Base-by-base conservation (phyloP, 306 rosid genomes). In the Prunus fruticosa region DNA sequence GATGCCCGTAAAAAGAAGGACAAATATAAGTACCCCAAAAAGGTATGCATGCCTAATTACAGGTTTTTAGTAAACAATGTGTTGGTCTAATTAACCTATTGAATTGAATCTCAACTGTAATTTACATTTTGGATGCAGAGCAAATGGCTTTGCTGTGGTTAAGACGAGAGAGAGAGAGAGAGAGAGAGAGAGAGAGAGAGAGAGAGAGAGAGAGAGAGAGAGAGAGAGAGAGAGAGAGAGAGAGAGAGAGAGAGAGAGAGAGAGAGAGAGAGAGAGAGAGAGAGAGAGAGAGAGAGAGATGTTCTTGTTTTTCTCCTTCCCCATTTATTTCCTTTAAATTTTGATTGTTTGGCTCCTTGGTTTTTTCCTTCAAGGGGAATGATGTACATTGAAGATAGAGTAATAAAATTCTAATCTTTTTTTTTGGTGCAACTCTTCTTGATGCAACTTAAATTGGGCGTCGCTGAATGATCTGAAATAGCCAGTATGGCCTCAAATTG, bases 141-240 rank as follows among this genome's bases (percentile, higher is more conserved):
- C 78, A 90, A 86, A 50, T 90, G 93, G 96, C 76, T 89, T 69
- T 91, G 96, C 86, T 84, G 86, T 68, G 78, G 83, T 66, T 71
- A 49, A 46, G 78, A 15, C 62, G 2, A n/a, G 50, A 41, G 43
- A 3, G 62, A 56, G 62, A 56, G 62, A 56, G 62, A 56, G n/a
- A 60, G 10, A 60, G n/a, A n/a, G n/a, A n/a, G n/a, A n/a, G n/a
- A n/a, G n/a, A n/a, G n/a, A n/a, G n/a, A n/a, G n/a, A n/a, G n/a
- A n/a, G n/a, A n/a, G n/a, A n/a, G n/a, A n/a, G n/a, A n/a, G n/a
- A n/a, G n/a, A n/a, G n/a, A n/a, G n/a, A n/a, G n/a, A n/a, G n/a
- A n/a, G n/a, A n/a, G n/a, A n/a, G n/a, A n/a, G n/a, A n/a, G n/a
- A n/a, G n/a, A n/a, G n/a, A n/a, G n/a, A n/a, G n/a, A n/a, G n/a